These are phyloP conservation scores for Kuraishia borneana DNA, from an alignment of 805 yeast species.

Conservation along the genomic window DNA sequence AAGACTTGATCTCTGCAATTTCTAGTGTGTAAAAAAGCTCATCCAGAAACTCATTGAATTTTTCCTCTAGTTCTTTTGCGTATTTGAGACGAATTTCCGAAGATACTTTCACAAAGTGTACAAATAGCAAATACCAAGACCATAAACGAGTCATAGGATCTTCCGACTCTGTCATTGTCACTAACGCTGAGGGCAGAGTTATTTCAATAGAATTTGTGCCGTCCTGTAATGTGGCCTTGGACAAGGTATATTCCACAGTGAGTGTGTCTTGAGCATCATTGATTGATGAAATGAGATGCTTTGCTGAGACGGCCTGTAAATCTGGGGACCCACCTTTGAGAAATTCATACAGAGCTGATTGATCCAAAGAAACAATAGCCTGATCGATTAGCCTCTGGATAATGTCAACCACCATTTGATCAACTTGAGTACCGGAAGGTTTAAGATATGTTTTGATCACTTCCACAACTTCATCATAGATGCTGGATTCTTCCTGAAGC, in stretches of 20 bases:
- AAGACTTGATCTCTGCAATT: no score
- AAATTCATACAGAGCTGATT: slow-evolving; percentile 21
- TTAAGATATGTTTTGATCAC: slow-evolving; percentile 19
- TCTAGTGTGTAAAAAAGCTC: slow-evolving; percentile 46
- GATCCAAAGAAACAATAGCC: background rate
- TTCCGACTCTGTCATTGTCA: slow-evolving; percentile 26
- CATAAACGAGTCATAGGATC: slow-evolving; percentile 39
- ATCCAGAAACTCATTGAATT: slow-evolving; percentile 37
- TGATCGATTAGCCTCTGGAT: background rate
- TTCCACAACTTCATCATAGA: slow-evolving; percentile 3
- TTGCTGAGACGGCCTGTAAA: slow-evolving; percentile 32
- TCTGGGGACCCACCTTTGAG: slow-evolving; percentile 15
- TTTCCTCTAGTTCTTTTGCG: slow-evolving; percentile 41
- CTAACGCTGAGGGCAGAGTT: slow-evolving; percentile 27
- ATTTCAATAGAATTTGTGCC: slow-evolving; percentile 13
- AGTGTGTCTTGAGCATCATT: slow-evolving; percentile 40
- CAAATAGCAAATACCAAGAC: slow-evolving; percentile 58
- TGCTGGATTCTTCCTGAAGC: background rate
- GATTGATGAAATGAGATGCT: slow-evolving; percentile 28
- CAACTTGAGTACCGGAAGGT: no score
- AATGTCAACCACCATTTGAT: background rate
- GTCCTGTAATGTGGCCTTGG: slow-evolving; percentile 25
- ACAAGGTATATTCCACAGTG: slow-evolving; percentile 51
- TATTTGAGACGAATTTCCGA: slow-evolving; percentile 52
- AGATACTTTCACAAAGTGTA: slow-evolving; percentile 54